Conservation (phyloP, 352 stramenopile species). For the Ophiocytium majus region DNA sequence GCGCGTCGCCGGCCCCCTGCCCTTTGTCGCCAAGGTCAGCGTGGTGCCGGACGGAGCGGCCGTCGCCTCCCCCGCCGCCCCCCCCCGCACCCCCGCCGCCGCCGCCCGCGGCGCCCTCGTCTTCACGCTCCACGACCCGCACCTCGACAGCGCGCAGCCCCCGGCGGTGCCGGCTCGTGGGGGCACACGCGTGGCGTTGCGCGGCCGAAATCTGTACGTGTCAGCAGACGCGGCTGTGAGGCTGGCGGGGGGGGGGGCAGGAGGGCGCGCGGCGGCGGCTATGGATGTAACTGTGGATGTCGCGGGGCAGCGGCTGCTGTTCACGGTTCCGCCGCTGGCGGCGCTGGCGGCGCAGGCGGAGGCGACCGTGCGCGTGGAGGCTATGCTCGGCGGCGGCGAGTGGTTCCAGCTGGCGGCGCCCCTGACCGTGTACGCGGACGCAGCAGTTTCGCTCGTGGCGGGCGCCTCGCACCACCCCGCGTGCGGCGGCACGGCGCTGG, state of each 20-base stretch:
- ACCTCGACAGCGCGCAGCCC: background rate
- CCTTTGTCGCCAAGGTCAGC: constrained; percentile 34
- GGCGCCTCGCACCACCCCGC: background rate
- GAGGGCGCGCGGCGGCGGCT: background rate
- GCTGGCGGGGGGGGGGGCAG: background rate
- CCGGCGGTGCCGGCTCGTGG: background rate
- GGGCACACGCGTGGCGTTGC: background rate
- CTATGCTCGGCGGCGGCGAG: background rate
- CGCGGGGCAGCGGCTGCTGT: background rate
- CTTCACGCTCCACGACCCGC: constrained; percentile 20
- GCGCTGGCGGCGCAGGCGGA: background rate
- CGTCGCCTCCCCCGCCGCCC: background rate
- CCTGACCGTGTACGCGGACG: background rate
- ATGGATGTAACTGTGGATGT: background rate
- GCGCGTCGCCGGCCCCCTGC: constrained; percentile 13
- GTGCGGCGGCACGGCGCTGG: background rate
- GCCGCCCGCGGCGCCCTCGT: background rate
- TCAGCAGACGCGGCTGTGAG: background rate
- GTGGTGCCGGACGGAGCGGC: constrained; percentile 27
- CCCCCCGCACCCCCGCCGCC: background rate
- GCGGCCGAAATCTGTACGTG: background rate
- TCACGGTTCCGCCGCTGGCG: background rate
- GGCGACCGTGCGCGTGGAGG: background rate
- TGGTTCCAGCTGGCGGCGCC: background rate
- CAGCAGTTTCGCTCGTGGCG: background rate